Conservation (phyloP, 2,329 filamentous ascomycete genomes). For the Fusarium armeniacum region DNA sequence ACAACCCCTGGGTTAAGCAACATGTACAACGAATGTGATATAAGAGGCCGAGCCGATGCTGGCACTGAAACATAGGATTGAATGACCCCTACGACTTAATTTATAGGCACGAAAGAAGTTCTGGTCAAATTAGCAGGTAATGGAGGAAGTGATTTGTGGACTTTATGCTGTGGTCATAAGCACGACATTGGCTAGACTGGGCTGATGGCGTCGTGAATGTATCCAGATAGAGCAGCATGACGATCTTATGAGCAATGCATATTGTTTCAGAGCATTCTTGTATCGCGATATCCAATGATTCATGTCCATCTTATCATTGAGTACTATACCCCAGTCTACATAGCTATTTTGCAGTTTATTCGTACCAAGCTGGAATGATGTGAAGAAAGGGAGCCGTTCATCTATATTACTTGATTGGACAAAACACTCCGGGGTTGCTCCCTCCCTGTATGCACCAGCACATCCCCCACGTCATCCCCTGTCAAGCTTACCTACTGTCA, state of each 20-base stretch:
- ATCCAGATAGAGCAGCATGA: not conserved
- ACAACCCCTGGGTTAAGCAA: no score
- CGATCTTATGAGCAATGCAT: not conserved
- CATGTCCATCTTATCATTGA: not conserved
- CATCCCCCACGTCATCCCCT: conserved; percentile 37
- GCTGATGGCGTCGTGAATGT: not conserved
- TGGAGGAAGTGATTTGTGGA: no score
- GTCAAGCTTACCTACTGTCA: conserved; percentile 3
- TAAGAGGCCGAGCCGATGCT: no score
- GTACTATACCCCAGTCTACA: not conserved
- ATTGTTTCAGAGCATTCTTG: not conserved
- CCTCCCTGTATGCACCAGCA: conserved; percentile 1
- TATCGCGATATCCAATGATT: not conserved
- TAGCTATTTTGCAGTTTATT: not conserved
- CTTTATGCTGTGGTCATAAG: no score
- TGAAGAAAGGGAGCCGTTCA: conserved; percentile 9
- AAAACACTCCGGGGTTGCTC: not conserved
- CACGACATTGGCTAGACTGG: no score
- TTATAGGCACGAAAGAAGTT: no score
- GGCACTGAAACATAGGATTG: no score
- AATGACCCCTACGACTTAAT: no score
- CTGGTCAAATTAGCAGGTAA: no score
- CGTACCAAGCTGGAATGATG: not conserved
- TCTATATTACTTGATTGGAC: conserved; percentile 23
- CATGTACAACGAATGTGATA: no score